Base-by-base conservation (phyloP, 1,139 yeast genomes). In the Diutina scorzettiae region DNA sequence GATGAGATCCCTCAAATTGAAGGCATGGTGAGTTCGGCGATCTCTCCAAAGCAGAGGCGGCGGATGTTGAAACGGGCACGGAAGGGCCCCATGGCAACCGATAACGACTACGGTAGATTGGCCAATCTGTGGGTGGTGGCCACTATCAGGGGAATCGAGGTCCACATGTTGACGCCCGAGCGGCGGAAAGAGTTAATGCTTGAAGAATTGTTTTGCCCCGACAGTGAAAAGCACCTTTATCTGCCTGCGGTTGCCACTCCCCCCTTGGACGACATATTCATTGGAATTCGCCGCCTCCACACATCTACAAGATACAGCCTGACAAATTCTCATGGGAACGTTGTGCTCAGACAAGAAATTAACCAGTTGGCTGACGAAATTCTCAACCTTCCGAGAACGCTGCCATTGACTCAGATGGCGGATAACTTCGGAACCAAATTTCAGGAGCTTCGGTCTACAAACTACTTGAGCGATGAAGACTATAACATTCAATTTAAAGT, bases 101-200 rank as follows among this genome's bases (percentile, higher is more conserved):
- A 75, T 48, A 74, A 73, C 46, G 64, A 63, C 42, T 78, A 73
- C 52, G 84, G 84, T 1, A 64, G 67, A 14, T 53, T 67, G 2
- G 68, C 80, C 7, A 82, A 81, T 49, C 71, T 80, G 27, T 89
- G 97, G 97, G 76, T 85, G 20, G 76, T 85, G 71, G 66, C 87
- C 43, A 86, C 84, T 50, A 71, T 85, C 33, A 82, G 79, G 48
- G 76, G 76, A 21, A 68, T 85, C 3, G 72, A 69, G 45, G 69
- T 87, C 32, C 95, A 89, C 57, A 61, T 89, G 39, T 60, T 89
- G 52, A 84, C 95, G 0, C 65, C 69, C 9, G 78, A 76, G 31
- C 73, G 93, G 58, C 66, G 96, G 46, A 56, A 58, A 19, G 80
- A 75, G 46, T 61, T 89, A 46, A 75, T 81, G 49, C 66, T 89